Percentiles rank a stretch among this genome's conserved stretches.
These are phyloP conservation scores for Angomonas deanei DNA, from an alignment of 208 protist species.

Conservation along the genomic window DNA sequence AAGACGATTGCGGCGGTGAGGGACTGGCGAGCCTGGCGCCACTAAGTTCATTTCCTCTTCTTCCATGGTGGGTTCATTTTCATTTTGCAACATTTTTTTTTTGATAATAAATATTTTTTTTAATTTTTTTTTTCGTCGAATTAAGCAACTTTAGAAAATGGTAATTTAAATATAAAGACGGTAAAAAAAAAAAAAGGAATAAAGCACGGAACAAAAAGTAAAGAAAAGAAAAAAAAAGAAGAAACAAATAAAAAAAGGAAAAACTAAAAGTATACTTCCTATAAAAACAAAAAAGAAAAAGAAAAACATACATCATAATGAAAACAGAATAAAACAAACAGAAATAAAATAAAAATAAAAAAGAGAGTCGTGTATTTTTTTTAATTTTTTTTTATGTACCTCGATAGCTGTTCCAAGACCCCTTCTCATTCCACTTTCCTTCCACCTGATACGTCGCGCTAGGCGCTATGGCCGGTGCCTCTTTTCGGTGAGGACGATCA, in stretches of 20 bases:
- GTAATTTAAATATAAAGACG: not conserved
- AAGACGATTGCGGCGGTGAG: slow-evolving; percentile 6
- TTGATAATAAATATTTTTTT: slow-evolving; percentile 1
- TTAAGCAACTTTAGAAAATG: not conserved
- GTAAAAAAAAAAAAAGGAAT: not conserved
- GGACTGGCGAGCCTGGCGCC: slow-evolving; percentile 8
- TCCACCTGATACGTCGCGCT: slow-evolving; percentile 24
- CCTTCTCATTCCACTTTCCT: slow-evolving; percentile 28
- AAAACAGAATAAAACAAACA: slow-evolving; percentile 5
- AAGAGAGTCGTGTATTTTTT: not conserved
- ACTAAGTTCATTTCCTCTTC: slow-evolving; percentile 3
- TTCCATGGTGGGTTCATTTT: not conserved
- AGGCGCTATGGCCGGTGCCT: slow-evolving; percentile 61
- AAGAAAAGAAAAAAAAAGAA: slow-evolving; percentile 12
- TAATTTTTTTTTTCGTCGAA: not conserved
- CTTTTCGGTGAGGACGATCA: slow-evolving; percentile 52
- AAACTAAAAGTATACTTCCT: not conserved
- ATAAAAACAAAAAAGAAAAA: not conserved
- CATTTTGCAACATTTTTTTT: not conserved
- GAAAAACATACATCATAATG: not conserved
- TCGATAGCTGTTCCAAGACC: slow-evolving; percentile 32
- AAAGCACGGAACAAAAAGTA: slow-evolving; percentile 1
- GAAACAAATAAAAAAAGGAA: slow-evolving; percentile 12
- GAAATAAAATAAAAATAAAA: slow-evolving; percentile 2
- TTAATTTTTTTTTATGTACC: slow-evolving; percentile 28